Evolutionary conservation across 345 rosid genomes (phyloP).

Genomic region (Eutrema heterophyllum): DNA sequence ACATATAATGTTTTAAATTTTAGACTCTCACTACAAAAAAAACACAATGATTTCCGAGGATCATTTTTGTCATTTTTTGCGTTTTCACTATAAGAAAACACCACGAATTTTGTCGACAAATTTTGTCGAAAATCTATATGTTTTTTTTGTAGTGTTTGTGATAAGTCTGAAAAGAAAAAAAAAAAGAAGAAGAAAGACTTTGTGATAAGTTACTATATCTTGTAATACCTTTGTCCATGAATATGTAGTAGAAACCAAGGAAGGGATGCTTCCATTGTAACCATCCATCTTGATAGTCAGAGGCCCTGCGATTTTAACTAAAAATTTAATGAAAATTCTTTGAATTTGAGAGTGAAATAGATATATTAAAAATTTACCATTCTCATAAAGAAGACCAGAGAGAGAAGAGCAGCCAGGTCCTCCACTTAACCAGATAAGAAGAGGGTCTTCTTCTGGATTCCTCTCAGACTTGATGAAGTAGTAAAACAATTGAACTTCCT

Average conservation of each 20-base stretch:
- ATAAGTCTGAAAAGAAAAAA: too few species aligned
- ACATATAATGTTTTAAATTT: too few species aligned
- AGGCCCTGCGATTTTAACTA: neutral
- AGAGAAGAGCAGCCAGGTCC: neutral
- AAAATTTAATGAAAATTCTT: neutral
- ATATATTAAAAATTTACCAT: neutral
- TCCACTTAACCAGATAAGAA: neutral
- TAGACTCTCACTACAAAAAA: too few species aligned
- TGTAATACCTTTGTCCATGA: neutral
- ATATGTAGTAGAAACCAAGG: neutral
- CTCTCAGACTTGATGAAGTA: neutral
- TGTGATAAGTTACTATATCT: neutral
- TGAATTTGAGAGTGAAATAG: neutral
- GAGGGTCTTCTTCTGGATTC: neutral
- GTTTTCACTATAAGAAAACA: too few species aligned
- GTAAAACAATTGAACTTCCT: neutral
- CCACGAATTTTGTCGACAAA: too few species aligned
- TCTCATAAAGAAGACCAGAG: neutral
- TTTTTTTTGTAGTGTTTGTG: too few species aligned
- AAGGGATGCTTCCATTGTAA: neutral
- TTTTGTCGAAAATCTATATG: too few species aligned
- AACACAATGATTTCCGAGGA: too few species aligned
- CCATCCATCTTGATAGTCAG: neutral
- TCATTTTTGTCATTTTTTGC: too few species aligned
- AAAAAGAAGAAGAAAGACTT: neutral